phyloP scores from a whole-genome alignment of 2,329 filamentous ascomycete species.

The Cladophialophora bantiana region DNA sequence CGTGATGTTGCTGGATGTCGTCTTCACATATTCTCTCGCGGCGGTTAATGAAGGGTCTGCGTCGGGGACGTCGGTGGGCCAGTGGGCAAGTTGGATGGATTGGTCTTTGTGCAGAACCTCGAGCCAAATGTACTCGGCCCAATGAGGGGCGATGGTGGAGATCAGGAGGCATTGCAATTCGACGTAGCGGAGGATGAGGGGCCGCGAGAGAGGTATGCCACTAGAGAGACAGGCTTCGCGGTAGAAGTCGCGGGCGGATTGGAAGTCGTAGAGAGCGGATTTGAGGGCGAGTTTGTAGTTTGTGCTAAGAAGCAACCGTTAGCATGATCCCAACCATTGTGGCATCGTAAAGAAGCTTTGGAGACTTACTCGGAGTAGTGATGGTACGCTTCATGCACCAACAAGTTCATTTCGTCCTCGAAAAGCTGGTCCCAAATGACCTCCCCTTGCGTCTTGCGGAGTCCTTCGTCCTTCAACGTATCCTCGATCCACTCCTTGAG shows the following conservation, averaged over 20 bases:
- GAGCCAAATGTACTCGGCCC: slow-evolving; percentile 91
- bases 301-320: slow-evolving; percentile 56
- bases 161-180: slow-evolving; percentile 85
- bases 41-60: slow-evolving; percentile 74
- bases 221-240: slow-evolving; percentile 79
- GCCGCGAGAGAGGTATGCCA: slow-evolving; percentile 84
- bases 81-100: slow-evolving; percentile 80
- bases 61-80: slow-evolving; percentile 69
- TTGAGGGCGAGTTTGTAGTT: slow-evolving; percentile 89
- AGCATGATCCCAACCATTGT: background rate
- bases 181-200: slow-evolving; percentile 79
- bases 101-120: slow-evolving; percentile 80
- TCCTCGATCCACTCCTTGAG: slow-evolving; percentile 94
- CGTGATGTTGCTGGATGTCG: slow-evolving; percentile 77
- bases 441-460: slow-evolving; percentile 71
- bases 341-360: background rate
- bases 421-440: slow-evolving; percentile 88
- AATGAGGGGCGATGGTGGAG: slow-evolving; percentile 87
- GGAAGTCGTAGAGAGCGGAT: slow-evolving; percentile 87
- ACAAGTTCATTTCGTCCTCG: slow-evolving; percentile 86
- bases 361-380: slow-evolving; percentile 72
- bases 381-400: slow-evolving; percentile 78
- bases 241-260: slow-evolving; percentile 86
- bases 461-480: slow-evolving; percentile 73
- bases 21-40: slow-evolving; percentile 80